Base-by-base conservation (phyloP, 2,329 filamentous ascomycete species). In the Fusarium chuoi region DNA sequence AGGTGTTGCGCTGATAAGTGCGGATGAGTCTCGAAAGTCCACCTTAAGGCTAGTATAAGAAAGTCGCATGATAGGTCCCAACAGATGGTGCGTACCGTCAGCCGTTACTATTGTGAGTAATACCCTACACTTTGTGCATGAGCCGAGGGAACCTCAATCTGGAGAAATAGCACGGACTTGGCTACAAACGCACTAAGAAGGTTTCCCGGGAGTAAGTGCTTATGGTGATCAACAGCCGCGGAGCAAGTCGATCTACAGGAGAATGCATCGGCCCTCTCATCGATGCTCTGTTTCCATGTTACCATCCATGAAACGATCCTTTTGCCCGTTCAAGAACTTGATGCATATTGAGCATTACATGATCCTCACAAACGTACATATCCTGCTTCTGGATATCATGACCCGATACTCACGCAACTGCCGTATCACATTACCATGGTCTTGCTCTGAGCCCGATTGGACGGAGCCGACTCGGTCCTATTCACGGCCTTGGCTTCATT, bases 261-360 rank as follows among this genome's bases (percentile, higher is more conserved):
- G 51, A 41, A 28, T n/a, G 11, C 36, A 28, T 41, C 35, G 20
- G 51, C 20, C 35, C 51, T 54, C 39, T 10, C 35, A 30, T 55
- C 7, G 20, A 55, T 55, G 11, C 14, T 41, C 24, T 14, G 11
- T 30, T 41, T 14, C 51, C 35, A n/a, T 55, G 51, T 26, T 28
- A 28, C 35, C 51, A 55, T 55, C 24, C 51, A 41, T 14, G 35
- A 28, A 41, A 28, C 24, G 2, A 55, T 18, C 24, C 24, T 41
- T 13, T 55, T 8, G 24, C 51, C 51, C 20, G 8, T 41, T 41
- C 7, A 18, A 55, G 51, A 55, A 6, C 24, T 14, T 14, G 14
- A 55, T n/a, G 35, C 35, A 38, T 51, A 49, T 51, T 10, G 18
- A 35, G 17, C 24, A 51, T 51, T 58, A 58, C 56, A 58, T 58